Base-by-base conservation (phyloP, 768 basidiomycete genomes). In the Auricularia heimuer region DNA sequence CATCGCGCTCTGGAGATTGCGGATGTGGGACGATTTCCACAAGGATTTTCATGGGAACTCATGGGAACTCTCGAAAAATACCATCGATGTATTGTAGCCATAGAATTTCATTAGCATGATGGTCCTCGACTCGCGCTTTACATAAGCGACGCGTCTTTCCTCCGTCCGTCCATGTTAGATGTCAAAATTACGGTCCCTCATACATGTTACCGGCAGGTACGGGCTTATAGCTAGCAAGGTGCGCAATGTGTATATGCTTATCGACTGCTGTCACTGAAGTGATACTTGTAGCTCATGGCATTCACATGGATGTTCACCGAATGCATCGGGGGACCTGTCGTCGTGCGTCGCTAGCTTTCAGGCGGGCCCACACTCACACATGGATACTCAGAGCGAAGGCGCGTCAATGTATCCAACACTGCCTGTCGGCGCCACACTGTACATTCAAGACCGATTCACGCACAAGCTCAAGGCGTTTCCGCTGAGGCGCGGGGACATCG, bases 1-100 rank as follows among this genome's bases (percentile, higher is more conserved):
- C 0, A 81, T 87, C 54, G 89, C 92, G 1, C 71, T 93, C 18
- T 93, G 91, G 91, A 83, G 92, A 66, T 65, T 92, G 54, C 79
- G 86, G 65, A 85, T 92, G 83, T 94, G 86, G 80, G 36, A 60
- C 24, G 39, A 64, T 60, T 11, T 33, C 56, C 18, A 54, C 35
- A 33, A 36, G 33, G 54, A 54, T 54, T 8, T 42, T 14, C 39
- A 42, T 7, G 39, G 39, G 12, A 7, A 42, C 12, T 42, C 39
- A 42, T 42, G 39, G 39, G 39, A 42, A 14, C 39, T 42, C 12
- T 14, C 39, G 8, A 42, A 42, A 14, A 14, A 42, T 42, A 8
- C 12, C 8, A 42, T 14, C 7, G 39, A 7, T 8, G 39, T 42
- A 42, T 42, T 42, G 39, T 42, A 42, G 39, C 39, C 39, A 42